Evolutionary conservation across 176 grass and related monocot genomes (phyloP).

Genomic region (Juncus effusus): DNA sequence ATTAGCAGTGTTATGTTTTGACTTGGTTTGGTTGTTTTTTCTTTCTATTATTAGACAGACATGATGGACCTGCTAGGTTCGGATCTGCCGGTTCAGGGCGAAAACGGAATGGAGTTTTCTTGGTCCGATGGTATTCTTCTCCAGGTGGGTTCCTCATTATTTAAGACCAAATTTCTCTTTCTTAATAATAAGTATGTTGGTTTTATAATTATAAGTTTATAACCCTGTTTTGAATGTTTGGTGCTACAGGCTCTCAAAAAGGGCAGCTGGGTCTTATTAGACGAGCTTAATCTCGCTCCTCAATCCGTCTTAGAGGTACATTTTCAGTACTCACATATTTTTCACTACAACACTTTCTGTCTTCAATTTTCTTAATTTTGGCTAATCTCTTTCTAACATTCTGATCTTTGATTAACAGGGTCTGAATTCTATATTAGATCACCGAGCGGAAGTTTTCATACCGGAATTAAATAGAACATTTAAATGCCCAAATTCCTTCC

Average conservation of each 20-base stretch:
- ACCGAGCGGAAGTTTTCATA: constrained; percentile 95
- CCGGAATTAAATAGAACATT: constrained; percentile 75
- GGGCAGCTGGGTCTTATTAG: constrained; percentile 94
- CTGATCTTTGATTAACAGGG: constrained; percentile 33
- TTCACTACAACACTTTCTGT: background rate
- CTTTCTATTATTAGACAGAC: constrained; percentile 50
- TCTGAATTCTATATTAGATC: constrained; percentile 92
- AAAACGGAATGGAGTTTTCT: constrained; percentile 74
- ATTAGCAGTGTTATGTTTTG: background rate
- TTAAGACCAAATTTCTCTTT: constrained; percentile 2
- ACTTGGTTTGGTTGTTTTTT: background rate
- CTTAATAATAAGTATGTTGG: background rate
- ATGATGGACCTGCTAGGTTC: constrained; percentile 99
- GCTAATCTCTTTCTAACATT: constrained; percentile 3
- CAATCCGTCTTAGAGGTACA: constrained; percentile 77
- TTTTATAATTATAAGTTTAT: background rate
- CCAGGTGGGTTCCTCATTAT: constrained; percentile 32
- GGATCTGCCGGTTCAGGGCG: constrained; percentile 72
- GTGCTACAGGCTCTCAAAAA: constrained; percentile 70
- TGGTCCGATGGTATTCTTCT: constrained; percentile 99
- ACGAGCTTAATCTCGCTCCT: constrained; percentile 95
- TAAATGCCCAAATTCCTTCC: constrained; percentile 77
- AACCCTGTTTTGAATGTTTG: constrained; percentile 5
- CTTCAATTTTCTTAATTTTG: background rate
- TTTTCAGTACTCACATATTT: background rate